Base-by-base conservation (phyloP, 2,329 filamentous ascomycete genomes). In the Aspergillus awamori region DNA sequence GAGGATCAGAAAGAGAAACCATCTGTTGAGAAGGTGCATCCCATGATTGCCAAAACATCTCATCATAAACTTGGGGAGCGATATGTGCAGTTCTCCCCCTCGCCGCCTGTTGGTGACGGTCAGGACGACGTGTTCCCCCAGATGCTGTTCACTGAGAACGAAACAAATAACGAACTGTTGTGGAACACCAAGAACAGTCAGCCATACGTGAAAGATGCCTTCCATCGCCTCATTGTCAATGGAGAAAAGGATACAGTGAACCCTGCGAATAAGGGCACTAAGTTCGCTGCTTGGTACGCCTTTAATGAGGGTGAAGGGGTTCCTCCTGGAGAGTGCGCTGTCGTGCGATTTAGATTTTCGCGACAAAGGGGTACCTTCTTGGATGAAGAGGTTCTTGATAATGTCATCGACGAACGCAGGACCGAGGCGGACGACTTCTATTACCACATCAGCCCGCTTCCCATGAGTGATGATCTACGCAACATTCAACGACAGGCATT, bases 351-450 rank as follows among this genome's bases (percentile, higher is more conserved):
- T 80, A 88, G 92, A 43, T 84, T 98, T 57, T 93, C 93, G 26
- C 89, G 85, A 71, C 89, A 88, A 72, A 83, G 87, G 59, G 87
- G 92, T 53, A 83, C 85, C 17, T 96, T 93, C 74, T 84, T 98
- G 24, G 93, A 98, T 71, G 94, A 98, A 79, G 94, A 97, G 76
- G 83, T 89, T 38, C 95, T 98, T 65, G 94, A 98, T 73, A 88
- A 97, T 72, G 86, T 95, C 66, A 89, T 98, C 62, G 93, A 98
- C 70, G 87, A 88, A 74, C 88, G 93, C 68, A 88, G 86, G 63
- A 86, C 90, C n/a, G 94, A 98, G 71, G 94, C 94, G 6, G 94
- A 98, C 74, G 93, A 98, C 63, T 98, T 98, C 76, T 98, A 96
- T 81, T 95, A 89, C 80, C 87, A 91, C 61, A 89, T 98, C 76